These are phyloP conservation scores for Prinsepia uniflora DNA, from an alignment of 306 rosid genomes.

Conservation along the genomic window DNA sequence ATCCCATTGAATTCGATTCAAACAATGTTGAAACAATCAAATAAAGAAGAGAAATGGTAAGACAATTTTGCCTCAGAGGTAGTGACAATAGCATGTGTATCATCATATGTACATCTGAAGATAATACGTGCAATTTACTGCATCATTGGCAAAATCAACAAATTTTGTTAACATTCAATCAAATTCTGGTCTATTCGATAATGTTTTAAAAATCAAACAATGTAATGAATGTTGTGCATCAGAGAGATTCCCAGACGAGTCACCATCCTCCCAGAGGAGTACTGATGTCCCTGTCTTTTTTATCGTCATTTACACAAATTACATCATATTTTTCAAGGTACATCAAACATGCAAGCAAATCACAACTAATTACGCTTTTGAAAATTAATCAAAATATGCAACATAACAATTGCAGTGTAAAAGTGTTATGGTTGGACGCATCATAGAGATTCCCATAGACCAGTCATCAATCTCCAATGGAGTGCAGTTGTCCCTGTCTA, in stretches of 20 bases:
- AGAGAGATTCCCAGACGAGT: conserved; percentile 73
- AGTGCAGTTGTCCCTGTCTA: conserved; percentile 28
- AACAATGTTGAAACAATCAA: background rate
- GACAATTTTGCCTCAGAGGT: conserved; percentile 43
- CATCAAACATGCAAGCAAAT: too few relatives aligned
- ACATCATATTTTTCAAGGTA: background rate
- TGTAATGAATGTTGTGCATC: conserved; percentile 26
- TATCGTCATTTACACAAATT: conserved; percentile 43
- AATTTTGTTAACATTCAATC: background rate
- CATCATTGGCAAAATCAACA: conserved; percentile 60
- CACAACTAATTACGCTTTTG: too few relatives aligned
- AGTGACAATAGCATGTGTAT: conserved; percentile 61
- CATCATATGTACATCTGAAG: conserved; percentile 54
- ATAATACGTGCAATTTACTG: conserved; percentile 31
- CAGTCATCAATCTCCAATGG: conserved; percentile 21
- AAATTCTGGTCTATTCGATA: too few relatives aligned
- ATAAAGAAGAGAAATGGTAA: background rate
- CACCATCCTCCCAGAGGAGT: conserved; percentile 39
- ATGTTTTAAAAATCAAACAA: background rate
- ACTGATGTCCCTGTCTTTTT: conserved; percentile 68
- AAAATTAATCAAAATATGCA: background rate
- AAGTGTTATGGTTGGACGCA: background rate
- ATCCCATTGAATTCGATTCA: background rate
- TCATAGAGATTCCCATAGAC: conserved; percentile 27
- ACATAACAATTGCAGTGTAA: background rate